Evolutionary conservation across 805 yeast genomes (phyloP).

Genomic region (Kurtzmaniella fragi): DNA sequence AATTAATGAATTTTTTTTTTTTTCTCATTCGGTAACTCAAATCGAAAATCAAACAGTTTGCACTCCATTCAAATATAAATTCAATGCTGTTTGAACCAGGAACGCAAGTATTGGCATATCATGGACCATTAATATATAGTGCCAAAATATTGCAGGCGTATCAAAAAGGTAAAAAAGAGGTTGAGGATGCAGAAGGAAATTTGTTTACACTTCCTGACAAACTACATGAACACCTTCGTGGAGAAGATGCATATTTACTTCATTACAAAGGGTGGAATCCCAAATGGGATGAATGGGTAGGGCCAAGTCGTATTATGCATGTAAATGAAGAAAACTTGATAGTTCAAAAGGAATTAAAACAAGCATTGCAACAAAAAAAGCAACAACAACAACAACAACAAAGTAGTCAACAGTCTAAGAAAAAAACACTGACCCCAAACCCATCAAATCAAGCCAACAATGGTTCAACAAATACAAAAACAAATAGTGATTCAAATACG

Average conservation of each 20-base stretch:
- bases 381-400: slow-evolving; percentile 6
- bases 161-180: slow-evolving; percentile 44
- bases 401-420: slow-evolving; percentile 2
- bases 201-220: slow-evolving; percentile 19
- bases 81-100: slow-evolving; percentile 14
- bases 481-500: not conserved
- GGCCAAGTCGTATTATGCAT: slow-evolving; percentile 59
- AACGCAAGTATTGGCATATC: slow-evolving; percentile 60
- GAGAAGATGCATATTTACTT: slow-evolving; percentile 50
- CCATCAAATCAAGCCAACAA: not conserved
- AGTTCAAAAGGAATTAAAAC: slow-evolving; percentile 55
- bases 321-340: slow-evolving; percentile 63
- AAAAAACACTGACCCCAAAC: not conserved
- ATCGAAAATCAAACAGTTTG: not conserved
- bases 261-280: slow-evolving; percentile 96
- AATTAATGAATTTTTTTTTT: too few species aligned
- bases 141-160: slow-evolving; percentile 71
- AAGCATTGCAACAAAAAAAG: slow-evolving; percentile 13
- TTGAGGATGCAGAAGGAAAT: slow-evolving; percentile 37
- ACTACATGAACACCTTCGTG: slow-evolving; percentile 20
- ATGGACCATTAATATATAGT: slow-evolving; percentile 86
- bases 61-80: not conserved
- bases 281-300: slow-evolving; percentile 97
- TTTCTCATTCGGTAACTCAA: not conserved
- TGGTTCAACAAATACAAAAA: not conserved